Evolutionary conservation across 495 filamentous ascomycete species (phyloP).

Genomic region (Penicillium silybi): DNA sequence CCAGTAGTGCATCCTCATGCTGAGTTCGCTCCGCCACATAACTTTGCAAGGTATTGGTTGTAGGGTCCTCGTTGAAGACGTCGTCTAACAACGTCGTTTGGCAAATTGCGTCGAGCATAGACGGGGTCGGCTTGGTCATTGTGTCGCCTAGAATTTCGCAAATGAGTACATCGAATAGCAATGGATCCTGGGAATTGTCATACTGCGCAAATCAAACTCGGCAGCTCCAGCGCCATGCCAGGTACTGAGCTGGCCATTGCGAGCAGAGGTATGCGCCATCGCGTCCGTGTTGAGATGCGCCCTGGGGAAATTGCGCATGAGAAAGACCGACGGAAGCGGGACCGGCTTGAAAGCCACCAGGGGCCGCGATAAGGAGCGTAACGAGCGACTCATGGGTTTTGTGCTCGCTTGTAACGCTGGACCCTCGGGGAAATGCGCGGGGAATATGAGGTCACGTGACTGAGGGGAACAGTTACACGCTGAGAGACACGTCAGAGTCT

Average conservation of each 20-base stretch:
- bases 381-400: conserved; percentile 15
- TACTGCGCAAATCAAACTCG: conserved; percentile 58
- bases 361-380: conserved; percentile 17
- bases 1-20: conserved; percentile 67
- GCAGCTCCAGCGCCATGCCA: conserved; percentile 61
- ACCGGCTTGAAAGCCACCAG: background rate
- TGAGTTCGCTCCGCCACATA: conserved; percentile 66
- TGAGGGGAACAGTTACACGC: background rate
- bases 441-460: conserved; percentile 17
- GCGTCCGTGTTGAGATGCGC: conserved; percentile 23
- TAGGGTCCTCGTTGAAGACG: conserved; percentile 78
- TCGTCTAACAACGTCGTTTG: conserved; percentile 68
- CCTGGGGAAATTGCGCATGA: conserved; percentile 14
- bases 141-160: conserved; percentile 53
- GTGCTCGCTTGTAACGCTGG: background rate
- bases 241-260: conserved; percentile 26
- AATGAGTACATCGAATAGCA: background rate
- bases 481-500: background rate
- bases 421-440: conserved; percentile 1
- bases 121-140: conserved; percentile 76
- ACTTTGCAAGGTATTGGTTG: conserved; percentile 67
- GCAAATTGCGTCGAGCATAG: conserved; percentile 69
- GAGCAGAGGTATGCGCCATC: conserved; percentile 9
- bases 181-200: conserved; percentile 16
- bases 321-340: background rate